Conservation (phyloP, 1,284 basidiomycete genomes). For the Tilletia indica region DNA sequence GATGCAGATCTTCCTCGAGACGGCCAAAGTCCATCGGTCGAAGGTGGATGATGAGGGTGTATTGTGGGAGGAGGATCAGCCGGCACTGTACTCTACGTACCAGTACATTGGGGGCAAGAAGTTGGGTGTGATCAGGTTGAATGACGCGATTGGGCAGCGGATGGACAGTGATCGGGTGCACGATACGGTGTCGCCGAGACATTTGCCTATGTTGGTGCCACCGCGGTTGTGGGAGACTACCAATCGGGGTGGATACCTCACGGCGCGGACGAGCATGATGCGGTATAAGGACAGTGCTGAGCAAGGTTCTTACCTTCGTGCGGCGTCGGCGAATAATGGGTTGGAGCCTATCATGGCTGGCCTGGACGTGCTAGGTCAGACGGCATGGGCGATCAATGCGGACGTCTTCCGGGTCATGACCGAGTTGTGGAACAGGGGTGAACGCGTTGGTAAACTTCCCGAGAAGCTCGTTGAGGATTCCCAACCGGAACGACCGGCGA, state of each 20-base stretch:
- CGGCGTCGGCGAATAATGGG: constrained; percentile 72
- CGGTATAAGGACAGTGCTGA: constrained; percentile 88
- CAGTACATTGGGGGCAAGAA: constrained; percentile 90
- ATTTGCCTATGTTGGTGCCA: constrained; percentile 90
- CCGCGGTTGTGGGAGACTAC: constrained; percentile 82
- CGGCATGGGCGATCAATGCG: constrained; percentile 87
- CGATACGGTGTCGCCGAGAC: constrained; percentile 83
- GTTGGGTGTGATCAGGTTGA: constrained; percentile 84
- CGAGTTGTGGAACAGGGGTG: constrained; percentile 73
- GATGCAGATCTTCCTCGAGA: constrained; percentile 78
- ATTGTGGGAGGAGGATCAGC: constrained; percentile 69
- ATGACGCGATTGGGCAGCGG: constrained; percentile 74
- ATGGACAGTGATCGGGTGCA: constrained; percentile 74
- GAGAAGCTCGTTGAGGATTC: constrained; percentile 37
- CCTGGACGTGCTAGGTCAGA: constrained; percentile 83
- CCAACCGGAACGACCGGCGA: constrained; percentile 66
- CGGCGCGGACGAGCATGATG: constrained; percentile 62
- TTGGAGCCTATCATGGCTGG: constrained; percentile 84
- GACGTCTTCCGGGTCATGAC: constrained; percentile 71
- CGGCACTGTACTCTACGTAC: constrained; percentile 87
- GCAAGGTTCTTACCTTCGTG: constrained; percentile 75
- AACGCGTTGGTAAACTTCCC: constrained; percentile 58
- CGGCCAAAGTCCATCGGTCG: constrained; percentile 72
- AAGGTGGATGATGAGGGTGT: constrained; percentile 47
- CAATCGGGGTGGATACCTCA: constrained; percentile 79